phyloP scores from a whole-genome alignment of 2,329 filamentous ascomycete species.

The Thermoascus crustaceus region DNA sequence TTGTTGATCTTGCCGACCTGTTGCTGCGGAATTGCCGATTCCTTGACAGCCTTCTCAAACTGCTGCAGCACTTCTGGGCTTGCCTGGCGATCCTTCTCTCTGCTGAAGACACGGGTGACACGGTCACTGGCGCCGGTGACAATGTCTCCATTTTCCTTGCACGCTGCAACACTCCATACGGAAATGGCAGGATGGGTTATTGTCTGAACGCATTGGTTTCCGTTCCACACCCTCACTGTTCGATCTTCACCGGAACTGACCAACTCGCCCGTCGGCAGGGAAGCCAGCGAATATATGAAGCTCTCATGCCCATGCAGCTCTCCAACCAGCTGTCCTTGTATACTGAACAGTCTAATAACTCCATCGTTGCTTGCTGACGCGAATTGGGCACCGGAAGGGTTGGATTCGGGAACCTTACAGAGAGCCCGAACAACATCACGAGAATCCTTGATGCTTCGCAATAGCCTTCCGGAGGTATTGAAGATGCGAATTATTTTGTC shows the following conservation, averaged over 20 bases:
- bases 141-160: constrained; percentile 76
- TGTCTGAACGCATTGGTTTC: constrained; percentile 76
- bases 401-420: constrained; percentile 65
- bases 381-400: constrained; percentile 80
- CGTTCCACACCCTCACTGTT: constrained; percentile 84
- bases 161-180: constrained; percentile 87
- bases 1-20: constrained; percentile 80
- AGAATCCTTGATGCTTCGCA: constrained; percentile 59
- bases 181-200: constrained; percentile 97
- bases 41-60: constrained; percentile 75
- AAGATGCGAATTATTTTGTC: constrained; percentile 86
- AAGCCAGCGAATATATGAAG: constrained; percentile 82
- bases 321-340: constrained; percentile 66
- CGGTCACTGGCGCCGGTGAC: constrained; percentile 89
- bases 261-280: constrained; percentile 73
- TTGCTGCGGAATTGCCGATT: constrained; percentile 80
- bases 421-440: constrained; percentile 83
- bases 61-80: constrained; percentile 57
- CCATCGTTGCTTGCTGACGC: constrained; percentile 93
- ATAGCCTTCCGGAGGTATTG: constrained; percentile 54
- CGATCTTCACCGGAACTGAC: constrained; percentile 90
- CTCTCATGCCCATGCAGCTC: constrained; percentile 83
- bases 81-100: constrained; percentile 61
- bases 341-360: constrained; percentile 75
- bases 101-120: constrained; percentile 74